Evolutionary conservation across 768 basidiomycete genomes (phyloP).

Genomic region (Tylopilus rubrobrunneus): DNA sequence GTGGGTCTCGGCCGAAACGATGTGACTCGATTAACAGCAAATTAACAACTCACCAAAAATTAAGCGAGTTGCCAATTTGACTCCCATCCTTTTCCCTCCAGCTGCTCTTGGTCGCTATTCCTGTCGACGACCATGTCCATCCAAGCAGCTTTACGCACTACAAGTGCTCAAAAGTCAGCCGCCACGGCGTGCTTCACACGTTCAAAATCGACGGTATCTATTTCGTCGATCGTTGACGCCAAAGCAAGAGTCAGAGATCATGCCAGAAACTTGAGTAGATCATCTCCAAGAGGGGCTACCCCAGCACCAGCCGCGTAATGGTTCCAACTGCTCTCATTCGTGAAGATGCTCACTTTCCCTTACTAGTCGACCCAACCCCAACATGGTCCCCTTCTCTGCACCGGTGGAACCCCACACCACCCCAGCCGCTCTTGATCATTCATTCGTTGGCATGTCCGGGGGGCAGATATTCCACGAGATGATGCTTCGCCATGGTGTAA

Average conservation of each 20-base stretch:
- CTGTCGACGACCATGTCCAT: constrained; percentile 38
- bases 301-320: constrained; percentile 62
- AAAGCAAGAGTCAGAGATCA: constrained; percentile 78
- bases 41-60: constrained; percentile 12
- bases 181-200: constrained; percentile 37
- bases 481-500: constrained; percentile 96
- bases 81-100: neutral
- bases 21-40: constrained; percentile 21
- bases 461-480: constrained; percentile 99
- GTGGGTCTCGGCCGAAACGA: constrained; percentile 25
- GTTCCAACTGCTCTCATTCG: neutral
- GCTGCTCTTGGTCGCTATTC: constrained; percentile 9
- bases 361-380: constrained; percentile 47
- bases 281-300: constrained; percentile 55
- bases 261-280: constrained; percentile 70
- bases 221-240: constrained; percentile 66
- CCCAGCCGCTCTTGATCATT: constrained; percentile 61
- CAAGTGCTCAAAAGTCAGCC: constrained; percentile 36
- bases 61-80: neutral
- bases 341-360: constrained; percentile 40
- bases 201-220: constrained; percentile 47
- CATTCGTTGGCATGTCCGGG: constrained; percentile 91
- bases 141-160: constrained; percentile 40
- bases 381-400: constrained; percentile 34
- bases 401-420: constrained; percentile 38